phyloP scores from a whole-genome alignment of 345 rosid genomes.

The Angophora floribunda region DNA sequence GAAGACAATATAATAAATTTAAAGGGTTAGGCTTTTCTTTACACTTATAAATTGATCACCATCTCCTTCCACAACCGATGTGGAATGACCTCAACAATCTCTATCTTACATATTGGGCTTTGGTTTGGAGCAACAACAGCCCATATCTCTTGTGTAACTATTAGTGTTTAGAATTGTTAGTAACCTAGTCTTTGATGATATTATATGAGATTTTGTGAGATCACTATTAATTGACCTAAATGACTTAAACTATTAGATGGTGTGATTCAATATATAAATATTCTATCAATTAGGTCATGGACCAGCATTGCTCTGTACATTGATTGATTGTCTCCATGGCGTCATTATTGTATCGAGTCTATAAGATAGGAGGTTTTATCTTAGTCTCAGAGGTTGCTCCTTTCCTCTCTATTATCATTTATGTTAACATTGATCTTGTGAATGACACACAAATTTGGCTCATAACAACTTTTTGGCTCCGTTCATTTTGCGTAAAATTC shows the following conservation, averaged over 20 bases:
- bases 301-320: neutral
- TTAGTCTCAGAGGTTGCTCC: neutral
- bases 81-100: no score
- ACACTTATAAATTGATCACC: neutral
- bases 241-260: neutral
- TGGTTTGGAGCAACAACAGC: neutral
- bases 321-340: neutral
- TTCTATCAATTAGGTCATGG: neutral
- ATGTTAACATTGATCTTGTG: neutral
- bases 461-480: neutral
- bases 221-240: no score
- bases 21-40: no score
- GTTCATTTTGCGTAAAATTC: rapidly evolving
- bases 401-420: neutral
- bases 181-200: neutral
- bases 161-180: neutral
- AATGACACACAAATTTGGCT: neutral
- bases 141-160: neutral
- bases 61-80: rapidly evolving
- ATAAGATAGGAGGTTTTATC: no score
- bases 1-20: no score
- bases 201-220: rapidly evolving
- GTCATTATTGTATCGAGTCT: no score
- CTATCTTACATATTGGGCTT: rapidly evolving
- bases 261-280: no score